A percentile compares a stretch with the other conserved stretches of the same genome.
Conservation (phyloP, 208 protist genomes). For the Trypanosoma melophagium region DNA sequence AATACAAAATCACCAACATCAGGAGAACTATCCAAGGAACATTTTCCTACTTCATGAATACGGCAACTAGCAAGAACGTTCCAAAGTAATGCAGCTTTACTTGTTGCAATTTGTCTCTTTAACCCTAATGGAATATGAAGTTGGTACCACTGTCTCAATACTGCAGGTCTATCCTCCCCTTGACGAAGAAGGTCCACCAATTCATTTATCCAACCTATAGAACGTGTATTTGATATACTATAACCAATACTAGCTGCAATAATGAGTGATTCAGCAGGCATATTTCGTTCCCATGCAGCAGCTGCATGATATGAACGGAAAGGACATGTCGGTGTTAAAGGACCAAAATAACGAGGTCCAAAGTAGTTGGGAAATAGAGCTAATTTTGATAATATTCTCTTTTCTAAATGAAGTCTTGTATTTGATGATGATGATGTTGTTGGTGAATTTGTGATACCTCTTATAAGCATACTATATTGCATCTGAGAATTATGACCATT, state of each 20-base stretch:
- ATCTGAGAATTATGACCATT: conserved; percentile 26
- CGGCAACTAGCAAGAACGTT: conserved; percentile 77
- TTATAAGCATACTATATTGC: conserved; percentile 73
- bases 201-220: conserved; percentile 24
- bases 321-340: conserved; percentile 21
- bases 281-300: conserved; percentile 43
- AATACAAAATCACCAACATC: conserved; percentile 66
- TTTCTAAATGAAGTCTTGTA: conserved; percentile 35
- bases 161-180: conserved; percentile 57
- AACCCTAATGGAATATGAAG: conserved; percentile 36
- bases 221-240: conserved; percentile 3
- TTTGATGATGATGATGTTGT: conserved; percentile 1
- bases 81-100: conserved; percentile 55
- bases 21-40: conserved; percentile 27
- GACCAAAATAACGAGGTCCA: conserved; percentile 62
- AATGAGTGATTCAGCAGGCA: conserved; percentile 54
- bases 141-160: conserved; percentile 48
- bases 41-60: conserved; percentile 32
- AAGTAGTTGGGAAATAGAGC: conserved; percentile 73
- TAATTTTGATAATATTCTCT: conserved; percentile 27
- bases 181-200: conserved; percentile 36
- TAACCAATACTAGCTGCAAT: conserved; percentile 47
- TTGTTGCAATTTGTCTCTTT: conserved; percentile 30
- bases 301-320: conserved; percentile 72
- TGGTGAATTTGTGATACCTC: conserved; percentile 43